A percentile compares a stretch with the other conserved stretches of the same genome.
phyloP scores from a whole-genome alignment of 306 rosid genomes.

The Lathyrus sativus region DNA sequence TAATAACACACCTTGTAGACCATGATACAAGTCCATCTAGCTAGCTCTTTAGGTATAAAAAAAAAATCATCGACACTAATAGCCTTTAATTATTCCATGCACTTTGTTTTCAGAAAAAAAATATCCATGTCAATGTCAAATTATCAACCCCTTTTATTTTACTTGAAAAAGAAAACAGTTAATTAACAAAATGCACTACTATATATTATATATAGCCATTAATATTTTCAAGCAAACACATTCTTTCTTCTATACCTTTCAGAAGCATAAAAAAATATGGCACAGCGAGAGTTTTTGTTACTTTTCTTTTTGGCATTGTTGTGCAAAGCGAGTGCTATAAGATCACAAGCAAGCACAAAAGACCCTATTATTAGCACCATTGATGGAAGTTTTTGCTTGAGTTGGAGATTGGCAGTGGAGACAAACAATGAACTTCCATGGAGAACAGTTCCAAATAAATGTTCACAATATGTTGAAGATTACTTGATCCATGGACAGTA shows the following conservation, averaged over 20 bases:
- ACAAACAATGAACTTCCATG: constrained; percentile 65
- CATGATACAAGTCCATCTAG: background rate
- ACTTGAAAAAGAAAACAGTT: background rate
- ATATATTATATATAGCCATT: background rate
- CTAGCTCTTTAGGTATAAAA: background rate
- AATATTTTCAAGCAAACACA: background rate
- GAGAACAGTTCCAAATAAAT: constrained; percentile 69
- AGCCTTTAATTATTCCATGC: constrained; percentile 6
- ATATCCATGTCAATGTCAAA: background rate
- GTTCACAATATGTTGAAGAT: constrained; percentile 47
- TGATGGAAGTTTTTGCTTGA: constrained; percentile 49
- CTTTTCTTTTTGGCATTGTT: constrained; percentile 39
- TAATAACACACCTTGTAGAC: background rate
- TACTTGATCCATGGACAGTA: constrained; percentile 75
- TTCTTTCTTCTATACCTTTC: background rate
- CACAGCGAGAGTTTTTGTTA: background rate
- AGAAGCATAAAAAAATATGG: constrained; percentile 1
- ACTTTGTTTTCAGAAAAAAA: background rate
- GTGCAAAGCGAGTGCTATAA: constrained; percentile 13
- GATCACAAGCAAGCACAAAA: background rate
- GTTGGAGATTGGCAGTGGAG: constrained; percentile 87
- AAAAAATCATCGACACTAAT: background rate
- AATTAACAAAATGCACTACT: background rate
- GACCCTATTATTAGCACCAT: background rate
- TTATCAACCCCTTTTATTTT: background rate